Evolutionary conservation across 345 rosid genomes (phyloP).

Genomic region (Gossypium herbaceum): DNA sequence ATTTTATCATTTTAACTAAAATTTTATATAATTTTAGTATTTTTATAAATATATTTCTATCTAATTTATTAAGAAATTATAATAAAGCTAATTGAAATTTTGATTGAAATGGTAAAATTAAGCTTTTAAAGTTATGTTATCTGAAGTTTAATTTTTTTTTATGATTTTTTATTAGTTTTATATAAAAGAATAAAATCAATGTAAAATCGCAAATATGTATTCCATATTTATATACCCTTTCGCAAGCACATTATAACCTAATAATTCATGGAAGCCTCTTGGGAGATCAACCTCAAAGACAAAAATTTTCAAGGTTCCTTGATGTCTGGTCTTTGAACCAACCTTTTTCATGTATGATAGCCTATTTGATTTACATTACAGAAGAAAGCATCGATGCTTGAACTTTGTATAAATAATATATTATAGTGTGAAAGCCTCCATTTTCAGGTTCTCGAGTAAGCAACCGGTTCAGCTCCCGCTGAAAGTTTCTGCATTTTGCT

Average conservation of each 20-base stretch:
- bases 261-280: not conserved
- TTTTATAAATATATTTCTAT: too few relatives aligned
- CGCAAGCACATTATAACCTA: constrained; percentile 13
- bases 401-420: not conserved
- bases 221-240: not conserved
- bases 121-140: too few relatives aligned
- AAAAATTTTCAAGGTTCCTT: not conserved
- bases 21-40: too few relatives aligned
- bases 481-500: constrained; percentile 18
- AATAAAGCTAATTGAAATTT: too few relatives aligned
- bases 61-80: too few relatives aligned
- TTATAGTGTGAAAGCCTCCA: not conserved
- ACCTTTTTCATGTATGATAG: not conserved
- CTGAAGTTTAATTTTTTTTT: too few relatives aligned
- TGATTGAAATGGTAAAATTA: too few relatives aligned
- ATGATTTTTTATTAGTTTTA: too few relatives aligned
- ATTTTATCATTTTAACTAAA: too few relatives aligned
- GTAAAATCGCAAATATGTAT: not conserved
- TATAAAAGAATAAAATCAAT: not conserved
- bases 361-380: constrained; percentile 16
- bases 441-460: not conserved
- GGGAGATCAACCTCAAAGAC: not conserved
- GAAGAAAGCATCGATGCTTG: not conserved
- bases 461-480: constrained; percentile 14
- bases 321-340: not conserved